phyloP scores from a whole-genome alignment of 176 grass and related monocot genomes.

The Tillandsia fasciculata region DNA sequence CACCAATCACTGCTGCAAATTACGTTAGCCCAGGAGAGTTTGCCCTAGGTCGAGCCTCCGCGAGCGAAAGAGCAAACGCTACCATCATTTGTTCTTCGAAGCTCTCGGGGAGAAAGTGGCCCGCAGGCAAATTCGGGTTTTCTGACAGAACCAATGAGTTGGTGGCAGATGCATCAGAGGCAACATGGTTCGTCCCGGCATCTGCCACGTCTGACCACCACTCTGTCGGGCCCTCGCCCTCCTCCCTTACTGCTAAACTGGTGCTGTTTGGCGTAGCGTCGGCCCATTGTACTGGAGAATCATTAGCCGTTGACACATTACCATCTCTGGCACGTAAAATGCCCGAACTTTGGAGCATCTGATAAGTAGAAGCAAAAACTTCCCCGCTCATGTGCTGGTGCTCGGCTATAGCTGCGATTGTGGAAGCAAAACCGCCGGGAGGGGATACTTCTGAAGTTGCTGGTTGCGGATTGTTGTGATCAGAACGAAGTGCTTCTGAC shows the following conservation, averaged over 20 bases:
- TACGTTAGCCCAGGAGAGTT: slow-evolving; percentile 29
- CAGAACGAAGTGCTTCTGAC: slow-evolving; percentile 15
- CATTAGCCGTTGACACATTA: slow-evolving; percentile 9
- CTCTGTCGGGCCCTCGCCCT: slow-evolving; percentile 36
- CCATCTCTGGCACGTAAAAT: slow-evolving; percentile 22
- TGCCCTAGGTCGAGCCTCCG: slow-evolving; percentile 41
- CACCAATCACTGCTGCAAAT: slow-evolving; percentile 25
- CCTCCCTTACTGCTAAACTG: slow-evolving; percentile 25
- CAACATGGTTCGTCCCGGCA: slow-evolving; percentile 30
- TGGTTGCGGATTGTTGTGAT: slow-evolving; percentile 1
- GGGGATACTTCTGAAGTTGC: slow-evolving; percentile 26
- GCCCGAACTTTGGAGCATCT: slow-evolving; percentile 18
- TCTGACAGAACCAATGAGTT: slow-evolving; percentile 15
- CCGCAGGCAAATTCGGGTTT: slow-evolving; percentile 18
- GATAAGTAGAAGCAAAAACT: slow-evolving; percentile 18
- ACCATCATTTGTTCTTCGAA: slow-evolving; percentile 97
- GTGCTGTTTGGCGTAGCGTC: slow-evolving; percentile 23
- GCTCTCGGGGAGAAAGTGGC: slow-evolving; percentile 48
- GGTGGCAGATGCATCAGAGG: slow-evolving; percentile 29
- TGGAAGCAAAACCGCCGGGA: slow-evolving; percentile 52
- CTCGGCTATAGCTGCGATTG: slow-evolving; percentile 75
- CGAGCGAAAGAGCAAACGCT: slow-evolving; percentile 70
- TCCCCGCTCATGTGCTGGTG: slow-evolving; percentile 48
- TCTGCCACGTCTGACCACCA: slow-evolving; percentile 35
- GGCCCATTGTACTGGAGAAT: slow-evolving; percentile 22